Percentiles rank a stretch among this genome's conserved stretches.
Conservation (phyloP, 139 green algal species). For the Astrephomene gubernaculifera region DNA sequence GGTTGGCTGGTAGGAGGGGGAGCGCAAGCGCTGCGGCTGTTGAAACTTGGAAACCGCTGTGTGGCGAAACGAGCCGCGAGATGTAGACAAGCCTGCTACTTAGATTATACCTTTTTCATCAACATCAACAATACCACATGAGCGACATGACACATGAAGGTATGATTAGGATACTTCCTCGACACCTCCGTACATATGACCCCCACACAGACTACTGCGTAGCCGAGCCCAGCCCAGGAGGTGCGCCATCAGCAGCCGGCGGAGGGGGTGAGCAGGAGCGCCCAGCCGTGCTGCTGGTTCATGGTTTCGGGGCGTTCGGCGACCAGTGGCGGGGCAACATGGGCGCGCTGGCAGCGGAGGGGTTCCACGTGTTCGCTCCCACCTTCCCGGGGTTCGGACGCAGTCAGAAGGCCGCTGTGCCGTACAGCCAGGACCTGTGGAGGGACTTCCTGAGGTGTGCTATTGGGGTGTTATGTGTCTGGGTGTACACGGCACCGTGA, state of each 20-base stretch:
- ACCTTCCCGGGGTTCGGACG: conserved; percentile 86
- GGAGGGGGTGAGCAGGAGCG: too few relatives aligned
- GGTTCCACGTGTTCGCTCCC: conserved; percentile 85
- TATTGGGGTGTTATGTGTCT: neutral
- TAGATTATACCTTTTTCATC: too few relatives aligned
- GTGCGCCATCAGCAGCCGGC: too few relatives aligned
- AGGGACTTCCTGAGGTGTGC: conserved; percentile 73
- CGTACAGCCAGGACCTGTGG: conserved; percentile 91
- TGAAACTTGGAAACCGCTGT: too few relatives aligned
- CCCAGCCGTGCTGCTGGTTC: conserved; percentile 88
- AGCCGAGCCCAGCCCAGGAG: conserved; percentile 41
- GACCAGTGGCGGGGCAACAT: conserved; percentile 93
- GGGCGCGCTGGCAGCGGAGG: conserved; percentile 66
- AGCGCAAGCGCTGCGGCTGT: too few relatives aligned
- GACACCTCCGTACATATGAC: too few relatives aligned
- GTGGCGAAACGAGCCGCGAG: too few relatives aligned
- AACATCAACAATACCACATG: too few relatives aligned
- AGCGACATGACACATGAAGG: too few relatives aligned
- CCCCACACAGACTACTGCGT: conserved; percentile 72
- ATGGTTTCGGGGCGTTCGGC: conserved; percentile 97
- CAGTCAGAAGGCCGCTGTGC: conserved; percentile 88
- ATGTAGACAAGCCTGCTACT: too few relatives aligned
- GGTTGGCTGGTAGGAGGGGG: too few relatives aligned
- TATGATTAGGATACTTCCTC: too few relatives aligned
- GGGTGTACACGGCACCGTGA: neutral